Percentiles rank a stretch among this genome's conserved stretches.
Conservation (phyloP, 305 asterid species). For the Caryopteris hybrid region DNA sequence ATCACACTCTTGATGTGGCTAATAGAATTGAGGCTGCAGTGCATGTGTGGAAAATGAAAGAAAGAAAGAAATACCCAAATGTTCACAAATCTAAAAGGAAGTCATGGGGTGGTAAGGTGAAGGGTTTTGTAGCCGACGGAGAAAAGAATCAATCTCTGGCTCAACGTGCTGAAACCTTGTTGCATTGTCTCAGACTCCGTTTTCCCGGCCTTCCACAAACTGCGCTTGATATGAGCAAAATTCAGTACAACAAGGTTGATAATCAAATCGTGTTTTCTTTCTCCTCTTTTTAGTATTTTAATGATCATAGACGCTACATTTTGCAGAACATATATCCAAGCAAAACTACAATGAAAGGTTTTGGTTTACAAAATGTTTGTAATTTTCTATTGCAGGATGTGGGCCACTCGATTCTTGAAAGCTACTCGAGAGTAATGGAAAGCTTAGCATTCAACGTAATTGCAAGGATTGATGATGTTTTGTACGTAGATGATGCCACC, state of each 20-base stretch:
- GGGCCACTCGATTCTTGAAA: conserved; percentile 95
- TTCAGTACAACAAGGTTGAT: conserved; percentile 87
- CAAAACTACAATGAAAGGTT: background rate
- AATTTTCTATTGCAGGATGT: conserved; percentile 66
- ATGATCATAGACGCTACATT: background rate
- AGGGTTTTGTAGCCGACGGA: conserved; percentile 64
- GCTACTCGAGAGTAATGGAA: conserved; percentile 99
- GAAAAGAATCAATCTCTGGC: conserved; percentile 60
- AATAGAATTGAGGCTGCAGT: conserved; percentile 88
- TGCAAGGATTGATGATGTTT: conserved; percentile 88
- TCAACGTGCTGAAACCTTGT: conserved; percentile 70
- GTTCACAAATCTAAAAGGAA: conserved; percentile 50
- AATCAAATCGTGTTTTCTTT: background rate
- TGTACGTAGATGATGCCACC: conserved; percentile 81
- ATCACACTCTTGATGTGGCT: conserved; percentile 75
- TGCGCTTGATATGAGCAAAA: conserved; percentile 87
- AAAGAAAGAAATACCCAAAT: conserved; percentile 49
- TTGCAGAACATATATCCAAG: background rate
- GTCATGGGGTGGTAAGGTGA: conserved; percentile 87
- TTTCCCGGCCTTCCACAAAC: conserved; percentile 98
- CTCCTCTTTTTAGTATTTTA: background rate
- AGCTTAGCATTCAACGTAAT: conserved; percentile 95
- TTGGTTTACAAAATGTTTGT: background rate
- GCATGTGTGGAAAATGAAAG: conserved; percentile 78
- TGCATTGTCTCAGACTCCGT: conserved; percentile 67